These are phyloP conservation scores for Coriolopsis trogii DNA, from an alignment of 1,284 basidiomycete genomes.

Conservation along the genomic window DNA sequence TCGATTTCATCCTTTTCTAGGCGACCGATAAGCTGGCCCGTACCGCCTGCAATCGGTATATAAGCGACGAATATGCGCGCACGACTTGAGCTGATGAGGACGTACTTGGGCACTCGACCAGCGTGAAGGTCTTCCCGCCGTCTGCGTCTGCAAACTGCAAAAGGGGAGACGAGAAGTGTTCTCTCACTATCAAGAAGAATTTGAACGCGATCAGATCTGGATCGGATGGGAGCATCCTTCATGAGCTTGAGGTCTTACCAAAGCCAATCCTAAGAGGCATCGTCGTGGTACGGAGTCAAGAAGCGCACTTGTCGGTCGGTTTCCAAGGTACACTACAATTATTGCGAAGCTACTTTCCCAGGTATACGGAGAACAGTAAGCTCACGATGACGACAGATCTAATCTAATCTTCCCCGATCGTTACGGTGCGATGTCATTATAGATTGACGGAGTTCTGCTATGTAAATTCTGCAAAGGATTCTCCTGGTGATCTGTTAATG, in stretches of 20 bases:
- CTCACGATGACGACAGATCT: conserved; percentile 7
- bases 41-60: conserved; percentile 63
- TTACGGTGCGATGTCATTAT: too few species aligned
- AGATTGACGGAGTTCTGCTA: too few species aligned
- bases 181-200: conserved; percentile 57
- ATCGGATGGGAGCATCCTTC: neutral
- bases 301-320: neutral
- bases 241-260: conserved; percentile 19
- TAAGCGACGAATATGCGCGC: neutral
- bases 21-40: conserved; percentile 87
- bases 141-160: conserved; percentile 76
- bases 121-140: conserved; percentile 69
- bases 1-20: conserved; percentile 88
- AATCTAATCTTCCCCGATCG: conserved; percentile 21
- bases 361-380: neutral
- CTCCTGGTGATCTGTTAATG: neutral
- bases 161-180: conserved; percentile 91
- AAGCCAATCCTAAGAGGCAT: conserved; percentile 37
- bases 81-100: neutral
- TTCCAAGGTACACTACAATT: too few species aligned
- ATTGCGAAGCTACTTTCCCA: neutral
- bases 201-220: neutral
- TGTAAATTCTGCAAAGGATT: too few species aligned
- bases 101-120: conserved; percentile 90
- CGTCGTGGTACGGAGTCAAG: neutral